Evolutionary conservation across 495 filamentous ascomycete genomes (phyloP), one percentile per base, ranked within the genome.

Genomic region (Podospora pseudopauciseta): DNA sequence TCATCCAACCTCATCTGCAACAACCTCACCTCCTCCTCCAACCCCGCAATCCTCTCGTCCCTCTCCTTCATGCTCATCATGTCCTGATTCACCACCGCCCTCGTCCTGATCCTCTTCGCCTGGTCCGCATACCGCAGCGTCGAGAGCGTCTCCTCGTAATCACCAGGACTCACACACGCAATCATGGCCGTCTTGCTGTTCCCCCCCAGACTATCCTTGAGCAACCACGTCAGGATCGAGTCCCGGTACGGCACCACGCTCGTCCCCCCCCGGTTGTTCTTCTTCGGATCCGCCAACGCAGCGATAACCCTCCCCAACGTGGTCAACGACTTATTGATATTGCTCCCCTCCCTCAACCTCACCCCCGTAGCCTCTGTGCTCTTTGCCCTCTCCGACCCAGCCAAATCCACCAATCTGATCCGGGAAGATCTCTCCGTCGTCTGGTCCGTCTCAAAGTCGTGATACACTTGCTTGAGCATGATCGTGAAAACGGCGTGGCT

Each of bases 131-230:
- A 99, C 34, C 95, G 92, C 4, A 99, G 87, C 2, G 95, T 99
- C 5, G 91, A 95, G 3, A 99, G 88, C 0, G 95, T 98, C 76
- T 99, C 95, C 64, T 99, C 95, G 77, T 98, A 99, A 82, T 99
- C 95, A 1, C 89, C 89, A 0, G 95, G 95, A 6, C 93, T 87
- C 74, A 99, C 96, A 76, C 96, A 98, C 16, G 95, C 95, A 69
- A 99, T 97, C 95, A 99, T 99, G 55, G 95, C 95, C 6, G 95
- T 99, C 78, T 98, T 99, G 71, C 87, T 91, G 80, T 99, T 99
- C 53, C 95, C 95, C 18, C 96, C 95, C 2, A 99, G 84, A 3
- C 89, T 92, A 76, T 98, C 95, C 74, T 98, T 98, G 69, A 99
- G 83, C 23, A 99, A 84, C 93, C 94, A 98, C 11, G 95, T 99